These are phyloP conservation scores for Zarea fungicola DNA, from an alignment of 2,329 filamentous ascomycete species.

Conservation along the genomic window DNA sequence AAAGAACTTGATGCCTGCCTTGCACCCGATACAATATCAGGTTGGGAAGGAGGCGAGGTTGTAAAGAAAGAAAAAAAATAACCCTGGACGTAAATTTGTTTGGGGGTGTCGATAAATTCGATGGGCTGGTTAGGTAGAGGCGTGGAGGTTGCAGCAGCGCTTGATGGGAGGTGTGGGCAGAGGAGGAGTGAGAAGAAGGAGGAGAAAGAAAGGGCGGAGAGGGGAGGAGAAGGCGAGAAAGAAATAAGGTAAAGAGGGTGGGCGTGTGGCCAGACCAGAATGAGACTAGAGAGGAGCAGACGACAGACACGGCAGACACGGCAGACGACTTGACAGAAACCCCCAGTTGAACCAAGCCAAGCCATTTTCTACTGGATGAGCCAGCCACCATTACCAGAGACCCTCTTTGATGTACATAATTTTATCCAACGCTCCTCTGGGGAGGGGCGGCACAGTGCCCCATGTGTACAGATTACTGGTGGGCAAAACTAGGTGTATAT, in stretches of 20 bases:
- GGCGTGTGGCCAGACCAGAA: background rate
- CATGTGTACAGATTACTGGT: no score
- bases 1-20: background rate
- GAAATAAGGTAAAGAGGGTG: constrained; percentile 1
- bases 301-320: no score
- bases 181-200: constrained; percentile 30
- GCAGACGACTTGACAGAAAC: no score
- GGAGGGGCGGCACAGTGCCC: no score
- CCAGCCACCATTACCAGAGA: no score
- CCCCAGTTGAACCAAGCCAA: no score
- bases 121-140: constrained; percentile 10
- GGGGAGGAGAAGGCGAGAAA: constrained; percentile 15
- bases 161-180: constrained; percentile 9
- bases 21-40: background rate
- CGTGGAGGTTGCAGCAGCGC: constrained; percentile 13
- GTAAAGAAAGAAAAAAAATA: background rate
- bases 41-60: background rate
- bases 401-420: no score
- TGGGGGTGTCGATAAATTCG: constrained; percentile 14
- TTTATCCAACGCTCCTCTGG: no score
- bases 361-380: no score
- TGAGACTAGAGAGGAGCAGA: no score
- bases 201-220: constrained; percentile 20
- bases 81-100: constrained; percentile 2
- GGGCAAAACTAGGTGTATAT: no score